A percentile compares a stretch with the other conserved stretches of the same genome.
These are phyloP conservation scores for Chalciporus pseudorubinellus DNA, from an alignment of 768 basidiomycete species.

Conservation along the genomic window DNA sequence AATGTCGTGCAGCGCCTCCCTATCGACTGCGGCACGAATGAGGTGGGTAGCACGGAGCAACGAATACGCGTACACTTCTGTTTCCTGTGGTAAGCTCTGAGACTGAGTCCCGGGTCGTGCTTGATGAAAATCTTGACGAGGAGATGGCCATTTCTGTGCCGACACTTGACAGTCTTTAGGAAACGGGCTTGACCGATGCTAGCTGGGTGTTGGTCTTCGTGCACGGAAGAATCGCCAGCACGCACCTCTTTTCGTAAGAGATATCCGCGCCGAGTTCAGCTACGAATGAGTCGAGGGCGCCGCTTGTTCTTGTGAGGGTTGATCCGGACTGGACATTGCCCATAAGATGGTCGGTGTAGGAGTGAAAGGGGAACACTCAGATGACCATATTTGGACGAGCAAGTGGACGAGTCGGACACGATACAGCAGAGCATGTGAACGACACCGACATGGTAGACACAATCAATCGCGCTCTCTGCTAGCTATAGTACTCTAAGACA, in stretches of 20 bases:
- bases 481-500: too few relatives aligned
- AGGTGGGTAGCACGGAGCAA: neutral
- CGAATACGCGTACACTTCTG: slow-evolving; percentile 59
- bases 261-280: slow-evolving; percentile 85
- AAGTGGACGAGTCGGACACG: too few relatives aligned
- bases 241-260: slow-evolving; percentile 88
- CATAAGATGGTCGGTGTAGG: slow-evolving; percentile 41
- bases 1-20: slow-evolving; percentile 80
- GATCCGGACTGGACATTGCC: slow-evolving; percentile 76
- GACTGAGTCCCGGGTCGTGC: slow-evolving; percentile 79
- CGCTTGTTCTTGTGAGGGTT: slow-evolving; percentile 66
- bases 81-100: slow-evolving; percentile 69
- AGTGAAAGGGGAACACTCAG: neutral
- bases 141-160: slow-evolving; percentile 78
- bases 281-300: slow-evolving; percentile 88
- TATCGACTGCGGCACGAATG: slow-evolving; percentile 57
- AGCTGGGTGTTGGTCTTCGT: neutral
- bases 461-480: too few relatives aligned
- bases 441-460: too few relatives aligned
- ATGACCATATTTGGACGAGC: slow-evolving; percentile 4
- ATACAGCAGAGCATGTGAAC: too few relatives aligned
- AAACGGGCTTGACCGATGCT: slow-evolving; percentile 33
- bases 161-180: slow-evolving; percentile 84
- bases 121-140: slow-evolving; percentile 97
- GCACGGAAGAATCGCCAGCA: neutral